phyloP scores from a whole-genome alignment of 345 rosid species.

The Gossypium stocksii region DNA sequence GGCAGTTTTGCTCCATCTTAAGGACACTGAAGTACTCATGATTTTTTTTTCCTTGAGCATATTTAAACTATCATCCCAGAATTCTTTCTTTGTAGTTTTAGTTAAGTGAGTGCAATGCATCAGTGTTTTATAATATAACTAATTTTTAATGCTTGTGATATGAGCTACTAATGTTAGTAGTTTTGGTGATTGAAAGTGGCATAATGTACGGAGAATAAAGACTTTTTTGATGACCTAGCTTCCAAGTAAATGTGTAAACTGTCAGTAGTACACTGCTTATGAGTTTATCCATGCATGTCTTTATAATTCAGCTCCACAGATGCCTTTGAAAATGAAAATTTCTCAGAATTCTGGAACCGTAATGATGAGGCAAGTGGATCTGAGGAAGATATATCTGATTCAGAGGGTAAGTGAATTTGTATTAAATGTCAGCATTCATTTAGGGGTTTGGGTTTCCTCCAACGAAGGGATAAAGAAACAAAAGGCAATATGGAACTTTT shows the following conservation, averaged over 20 bases:
- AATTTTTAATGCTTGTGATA: not conserved
- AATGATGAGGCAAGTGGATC: conserved; percentile 70
- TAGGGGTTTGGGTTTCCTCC: not conserved
- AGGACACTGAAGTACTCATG: not conserved
- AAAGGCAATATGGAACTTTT: not conserved
- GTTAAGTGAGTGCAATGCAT: not conserved
- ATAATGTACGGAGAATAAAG: not conserved
- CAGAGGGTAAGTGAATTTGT: conserved; percentile 50
- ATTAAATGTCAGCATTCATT: not conserved
- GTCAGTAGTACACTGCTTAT: not conserved
- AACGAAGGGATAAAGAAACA: not conserved
- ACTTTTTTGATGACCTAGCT: not conserved
- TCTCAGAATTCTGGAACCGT: conserved; percentile 92
- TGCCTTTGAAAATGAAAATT: conserved; percentile 34
- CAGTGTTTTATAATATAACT: not conserved
- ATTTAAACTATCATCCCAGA: not conserved
- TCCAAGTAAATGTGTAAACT: not conserved
- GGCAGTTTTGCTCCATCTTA: not conserved
- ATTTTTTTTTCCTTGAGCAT: not conserved
- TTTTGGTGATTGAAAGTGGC: not conserved
- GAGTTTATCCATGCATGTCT: conserved; percentile 13
- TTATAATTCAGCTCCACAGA: conserved; percentile 44
- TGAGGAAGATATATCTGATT: conserved; percentile 89
- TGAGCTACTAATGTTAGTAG: not conserved
- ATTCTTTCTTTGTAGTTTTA: not conserved